A percentile compares a stretch with the other conserved stretches of the same genome.
Conservation (phyloP, 257 asterid genomes). For the Rubia yunnanensis region DNA sequence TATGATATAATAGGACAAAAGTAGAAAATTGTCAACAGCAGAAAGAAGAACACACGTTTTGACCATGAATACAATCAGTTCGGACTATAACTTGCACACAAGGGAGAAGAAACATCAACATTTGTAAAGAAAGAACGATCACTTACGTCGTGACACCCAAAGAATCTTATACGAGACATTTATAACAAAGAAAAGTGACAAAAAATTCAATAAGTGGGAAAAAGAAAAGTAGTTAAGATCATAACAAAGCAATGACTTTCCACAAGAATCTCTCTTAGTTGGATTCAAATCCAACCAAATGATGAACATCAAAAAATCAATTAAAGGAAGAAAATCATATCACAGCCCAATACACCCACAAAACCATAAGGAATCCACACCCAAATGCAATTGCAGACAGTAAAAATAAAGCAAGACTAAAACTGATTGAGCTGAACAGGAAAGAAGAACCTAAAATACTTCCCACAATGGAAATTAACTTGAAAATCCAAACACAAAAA, state of each 20-base stretch:
- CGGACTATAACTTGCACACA: too few relatives aligned
- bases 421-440: background rate
- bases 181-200: too few relatives aligned
- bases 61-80: too few relatives aligned
- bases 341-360: conserved; percentile 14
- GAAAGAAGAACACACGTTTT: too few relatives aligned
- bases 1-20: too few relatives aligned
- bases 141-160: too few relatives aligned
- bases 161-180: too few relatives aligned
- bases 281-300: conserved; percentile 29
- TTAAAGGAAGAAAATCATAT: conserved; percentile 7
- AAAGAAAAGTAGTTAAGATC: too few relatives aligned
- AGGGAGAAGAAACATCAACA: too few relatives aligned
- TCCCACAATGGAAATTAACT: background rate
- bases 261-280: conserved; percentile 21
- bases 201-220: too few relatives aligned
- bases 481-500: background rate
- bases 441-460: background rate
- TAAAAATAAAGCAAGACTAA: background rate
- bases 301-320: conserved; percentile 29
- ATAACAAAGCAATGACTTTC: conserved; percentile 14
- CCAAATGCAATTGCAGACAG: background rate
- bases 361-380: background rate
- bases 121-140: too few relatives aligned
- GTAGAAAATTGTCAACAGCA: too few relatives aligned